A percentile compares a stretch with the other conserved stretches of the same genome.
These are phyloP conservation scores for Lippia alba DNA, from an alignment of 305 asterid species.

Conservation along the genomic window DNA sequence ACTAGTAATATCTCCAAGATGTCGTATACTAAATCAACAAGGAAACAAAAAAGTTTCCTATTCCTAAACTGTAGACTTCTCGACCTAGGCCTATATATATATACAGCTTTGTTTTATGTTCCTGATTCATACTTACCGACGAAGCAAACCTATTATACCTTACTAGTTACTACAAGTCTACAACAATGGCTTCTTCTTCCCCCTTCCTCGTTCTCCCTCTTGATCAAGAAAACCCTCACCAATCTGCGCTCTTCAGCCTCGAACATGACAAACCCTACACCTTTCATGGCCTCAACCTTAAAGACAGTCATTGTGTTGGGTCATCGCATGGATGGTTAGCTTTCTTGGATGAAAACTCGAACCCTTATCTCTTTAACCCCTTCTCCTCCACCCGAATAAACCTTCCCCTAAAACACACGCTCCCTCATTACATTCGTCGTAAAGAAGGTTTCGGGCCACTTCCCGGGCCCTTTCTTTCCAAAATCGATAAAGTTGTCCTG, in stretches of 20 bases:
- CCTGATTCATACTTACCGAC: too few relatives aligned
- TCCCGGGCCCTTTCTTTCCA: background rate
- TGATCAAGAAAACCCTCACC: background rate
- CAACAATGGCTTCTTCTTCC: background rate
- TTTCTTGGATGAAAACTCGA: background rate
- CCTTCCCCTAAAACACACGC: background rate
- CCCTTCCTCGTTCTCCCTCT: background rate
- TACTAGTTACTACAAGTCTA: too few relatives aligned
- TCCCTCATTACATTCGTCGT: background rate
- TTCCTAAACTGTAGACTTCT: too few relatives aligned
- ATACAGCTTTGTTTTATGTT: too few relatives aligned
- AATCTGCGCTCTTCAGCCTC: background rate
- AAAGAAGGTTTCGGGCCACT: too few relatives aligned
- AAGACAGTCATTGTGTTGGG: background rate
- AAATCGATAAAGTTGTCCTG: slow-evolving; percentile 24
- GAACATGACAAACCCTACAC: background rate
- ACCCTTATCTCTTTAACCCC: background rate
- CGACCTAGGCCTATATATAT: too few relatives aligned
- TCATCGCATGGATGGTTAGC: background rate
- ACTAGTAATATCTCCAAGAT: too few relatives aligned
- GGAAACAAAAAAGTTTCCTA: too few relatives aligned
- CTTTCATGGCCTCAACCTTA: background rate
- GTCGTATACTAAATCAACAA: too few relatives aligned
- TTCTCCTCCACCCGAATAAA: background rate
- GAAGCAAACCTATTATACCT: too few relatives aligned